These are phyloP conservation scores for Colletotrichum plurivorum DNA, from an alignment of 2,329 filamentous ascomycete species.

Conservation along the genomic window DNA sequence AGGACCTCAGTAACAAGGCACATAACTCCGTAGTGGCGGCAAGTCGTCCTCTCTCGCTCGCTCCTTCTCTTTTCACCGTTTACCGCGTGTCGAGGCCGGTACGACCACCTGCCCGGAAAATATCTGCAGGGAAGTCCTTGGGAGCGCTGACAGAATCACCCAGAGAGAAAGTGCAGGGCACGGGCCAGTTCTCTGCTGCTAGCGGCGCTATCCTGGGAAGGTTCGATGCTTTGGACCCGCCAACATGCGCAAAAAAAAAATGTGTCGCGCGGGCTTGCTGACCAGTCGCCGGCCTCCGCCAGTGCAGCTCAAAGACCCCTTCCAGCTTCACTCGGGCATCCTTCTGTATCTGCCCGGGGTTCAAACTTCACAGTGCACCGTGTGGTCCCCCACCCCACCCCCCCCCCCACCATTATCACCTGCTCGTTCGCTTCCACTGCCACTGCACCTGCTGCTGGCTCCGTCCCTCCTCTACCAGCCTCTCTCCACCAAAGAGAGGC, in stretches of 20 bases:
- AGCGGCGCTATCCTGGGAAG: not conserved
- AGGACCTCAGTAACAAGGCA: too few relatives aligned
- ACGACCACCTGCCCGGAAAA: not conserved
- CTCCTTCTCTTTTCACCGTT: not conserved
- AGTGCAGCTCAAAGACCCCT: constrained; percentile 15
- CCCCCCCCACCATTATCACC: constrained; percentile 37
- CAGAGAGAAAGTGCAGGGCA: not conserved
- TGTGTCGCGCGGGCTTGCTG: constrained; percentile 10
- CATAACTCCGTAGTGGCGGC: too few relatives aligned
- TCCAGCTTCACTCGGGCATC: constrained; percentile 10
- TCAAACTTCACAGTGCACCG: not conserved
- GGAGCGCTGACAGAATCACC: not conserved
- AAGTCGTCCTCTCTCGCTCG: not conserved
- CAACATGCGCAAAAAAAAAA: constrained; percentile 22
- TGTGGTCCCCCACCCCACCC: not conserved
- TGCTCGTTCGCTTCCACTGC: constrained; percentile 24
- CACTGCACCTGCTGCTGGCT: constrained; percentile 17
- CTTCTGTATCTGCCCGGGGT: constrained; percentile 6
- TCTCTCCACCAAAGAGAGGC: constrained; percentile 39
- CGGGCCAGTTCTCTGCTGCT: constrained; percentile 21
- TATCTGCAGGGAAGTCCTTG: constrained; percentile 9
- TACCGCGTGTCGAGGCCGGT: constrained; percentile 21
- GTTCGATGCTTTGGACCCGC: constrained; percentile 26
- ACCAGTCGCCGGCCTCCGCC: constrained; percentile 28
- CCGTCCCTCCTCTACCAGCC: constrained; percentile 28